Evolutionary conservation across 441 rosid genomes (phyloP).

Genomic region (Pelargonium fulgidum): DNA sequence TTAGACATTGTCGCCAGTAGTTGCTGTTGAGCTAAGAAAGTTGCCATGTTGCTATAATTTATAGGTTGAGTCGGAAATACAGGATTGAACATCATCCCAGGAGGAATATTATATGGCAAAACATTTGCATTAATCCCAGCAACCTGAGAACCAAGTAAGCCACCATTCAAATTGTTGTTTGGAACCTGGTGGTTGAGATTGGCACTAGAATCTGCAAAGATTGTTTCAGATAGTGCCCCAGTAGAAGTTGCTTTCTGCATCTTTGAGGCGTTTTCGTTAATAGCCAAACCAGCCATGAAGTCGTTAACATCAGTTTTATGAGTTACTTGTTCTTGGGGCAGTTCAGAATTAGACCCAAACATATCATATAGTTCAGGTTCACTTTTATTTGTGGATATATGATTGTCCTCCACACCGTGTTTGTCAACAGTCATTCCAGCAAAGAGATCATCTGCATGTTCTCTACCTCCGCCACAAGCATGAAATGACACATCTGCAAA

Average conservation of each 20-base stretch:
- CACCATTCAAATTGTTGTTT: slow-evolving; percentile 36
- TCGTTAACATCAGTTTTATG: slow-evolving; percentile 38
- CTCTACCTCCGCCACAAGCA: slow-evolving; percentile 38
- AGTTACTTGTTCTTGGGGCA: slow-evolving; percentile 35
- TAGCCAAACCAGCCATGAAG: slow-evolving; percentile 64
- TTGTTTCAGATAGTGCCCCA: slow-evolving; percentile 32
- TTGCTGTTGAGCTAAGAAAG: slow-evolving; percentile 72
- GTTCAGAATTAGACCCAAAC: slow-evolving; percentile 44
- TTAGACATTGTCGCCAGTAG: slow-evolving; percentile 66
- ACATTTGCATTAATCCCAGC: slow-evolving; percentile 42
- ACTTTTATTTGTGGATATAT: slow-evolving; percentile 22
- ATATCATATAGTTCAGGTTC: slow-evolving; percentile 55
- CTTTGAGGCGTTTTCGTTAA: slow-evolving; percentile 38
- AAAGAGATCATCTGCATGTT: slow-evolving; percentile 54
- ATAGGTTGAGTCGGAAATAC: slow-evolving; percentile 58
- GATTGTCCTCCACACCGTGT: slow-evolving; percentile 32
- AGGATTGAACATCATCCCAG: slow-evolving; percentile 58
- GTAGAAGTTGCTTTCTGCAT: slow-evolving; percentile 35
- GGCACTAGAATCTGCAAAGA: slow-evolving; percentile 38
- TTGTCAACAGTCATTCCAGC: slow-evolving; percentile 62
- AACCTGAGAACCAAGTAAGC: slow-evolving; percentile 48
- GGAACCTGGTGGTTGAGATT: slow-evolving; percentile 33
- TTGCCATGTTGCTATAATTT: slow-evolving; percentile 62
- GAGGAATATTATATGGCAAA: slow-evolving; percentile 52
- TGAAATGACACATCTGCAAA: slow-evolving; percentile 86